phyloP scores from a whole-genome alignment of 148 eudicot genomes.

The Pouteria glomerata region DNA sequence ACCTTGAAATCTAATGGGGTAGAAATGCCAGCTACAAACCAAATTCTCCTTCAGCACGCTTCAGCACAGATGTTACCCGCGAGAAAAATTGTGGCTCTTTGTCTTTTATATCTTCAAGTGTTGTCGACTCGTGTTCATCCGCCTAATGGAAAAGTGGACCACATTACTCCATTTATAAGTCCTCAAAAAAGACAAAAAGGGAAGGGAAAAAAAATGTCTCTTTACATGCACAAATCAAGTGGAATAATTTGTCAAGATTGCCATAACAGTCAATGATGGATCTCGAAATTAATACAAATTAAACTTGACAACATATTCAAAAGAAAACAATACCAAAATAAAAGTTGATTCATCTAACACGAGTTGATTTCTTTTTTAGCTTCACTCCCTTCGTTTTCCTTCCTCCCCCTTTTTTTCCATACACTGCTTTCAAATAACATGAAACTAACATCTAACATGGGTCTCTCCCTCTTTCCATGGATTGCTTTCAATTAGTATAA shows the following conservation, averaged over 20 bases:
- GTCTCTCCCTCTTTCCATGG: background rate
- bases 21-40: slow-evolving; percentile 29
- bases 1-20: background rate
- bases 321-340: background rate
- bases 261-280: background rate
- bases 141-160: slow-evolving; percentile 39
- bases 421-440: background rate
- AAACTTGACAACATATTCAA: background rate
- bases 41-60: slow-evolving; percentile 64
- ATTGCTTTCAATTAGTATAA: background rate
- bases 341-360: background rate
- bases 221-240: background rate
- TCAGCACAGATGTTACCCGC: slow-evolving; percentile 58
- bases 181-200: background rate
- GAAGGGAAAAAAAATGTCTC: background rate
- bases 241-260: background rate
- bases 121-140: slow-evolving; percentile 64
- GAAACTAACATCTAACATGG: too few relatives aligned
- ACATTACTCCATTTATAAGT: background rate
- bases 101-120: slow-evolving; percentile 57
- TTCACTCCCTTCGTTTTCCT: background rate
- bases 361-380: background rate
- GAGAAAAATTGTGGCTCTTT: slow-evolving; percentile 67
- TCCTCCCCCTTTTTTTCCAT: background rate
- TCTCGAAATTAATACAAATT: background rate